phyloP scores from a whole-genome alignment of 768 basidiomycete genomes.

The Gloeophyllum trabeum region DNA sequence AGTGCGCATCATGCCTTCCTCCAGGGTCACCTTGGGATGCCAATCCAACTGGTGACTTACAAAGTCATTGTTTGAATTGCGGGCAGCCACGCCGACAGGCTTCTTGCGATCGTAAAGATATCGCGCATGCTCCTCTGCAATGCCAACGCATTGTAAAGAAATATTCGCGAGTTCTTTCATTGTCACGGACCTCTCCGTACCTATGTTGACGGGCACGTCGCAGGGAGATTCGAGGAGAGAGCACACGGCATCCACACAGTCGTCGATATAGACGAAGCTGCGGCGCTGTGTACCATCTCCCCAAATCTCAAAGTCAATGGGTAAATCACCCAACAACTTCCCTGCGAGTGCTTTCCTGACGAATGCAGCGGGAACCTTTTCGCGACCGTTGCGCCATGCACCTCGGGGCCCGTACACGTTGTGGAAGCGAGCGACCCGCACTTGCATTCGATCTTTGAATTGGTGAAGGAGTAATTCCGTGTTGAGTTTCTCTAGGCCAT shows the following conservation, averaged over 20 bases:
- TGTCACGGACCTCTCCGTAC: constrained; percentile 31
- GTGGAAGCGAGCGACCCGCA: constrained; percentile 44
- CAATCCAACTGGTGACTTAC: constrained; percentile 24
- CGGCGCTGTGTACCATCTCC: constrained; percentile 41
- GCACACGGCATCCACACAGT: constrained; percentile 40
- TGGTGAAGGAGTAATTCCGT: constrained; percentile 34
- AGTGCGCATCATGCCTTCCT: constrained; percentile 36
- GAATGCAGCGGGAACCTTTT: constrained; percentile 48
- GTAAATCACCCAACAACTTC: constrained; percentile 3
- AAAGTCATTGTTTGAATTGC: constrained; percentile 39
- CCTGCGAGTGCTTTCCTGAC: constrained; percentile 37
- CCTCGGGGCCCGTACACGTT: constrained; percentile 48
- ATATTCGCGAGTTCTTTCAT: constrained; percentile 30
- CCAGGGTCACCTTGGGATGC: constrained; percentile 27
- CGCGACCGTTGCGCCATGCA: constrained; percentile 40
- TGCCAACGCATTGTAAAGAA: constrained; percentile 21
- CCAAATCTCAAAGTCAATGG: constrained; percentile 38
- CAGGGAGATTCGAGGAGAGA: constrained; percentile 28
- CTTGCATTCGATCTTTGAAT: constrained; percentile 18
- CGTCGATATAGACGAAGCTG: constrained; percentile 45
- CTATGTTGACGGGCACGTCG: constrained; percentile 33
- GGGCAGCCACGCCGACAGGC: constrained; percentile 35
- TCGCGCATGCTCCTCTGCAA: constrained; percentile 16
- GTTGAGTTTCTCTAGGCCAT: constrained; percentile 46
- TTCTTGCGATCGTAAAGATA: constrained; percentile 19